phyloP scores from a whole-genome alignment of 176 grass and related monocot genomes.

The Zoysia japonica region DNA sequence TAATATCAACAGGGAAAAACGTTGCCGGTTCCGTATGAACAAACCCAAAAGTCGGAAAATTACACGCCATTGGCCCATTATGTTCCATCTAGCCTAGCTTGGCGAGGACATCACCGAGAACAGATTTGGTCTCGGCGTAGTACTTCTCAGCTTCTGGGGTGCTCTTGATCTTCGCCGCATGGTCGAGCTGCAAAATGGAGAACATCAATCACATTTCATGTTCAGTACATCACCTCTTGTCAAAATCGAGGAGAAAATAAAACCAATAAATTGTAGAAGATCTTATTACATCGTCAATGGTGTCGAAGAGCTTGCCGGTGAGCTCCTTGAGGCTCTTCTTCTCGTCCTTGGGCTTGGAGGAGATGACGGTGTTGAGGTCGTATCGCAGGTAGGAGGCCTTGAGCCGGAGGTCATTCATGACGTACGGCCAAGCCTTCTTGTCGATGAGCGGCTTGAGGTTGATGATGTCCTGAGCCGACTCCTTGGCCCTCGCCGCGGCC shows the following conservation, averaged over 20 bases:
- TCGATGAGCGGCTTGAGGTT: conserved; percentile 84
- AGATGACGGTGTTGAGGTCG: conserved; percentile 85
- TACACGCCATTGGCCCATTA: conserved; percentile 37
- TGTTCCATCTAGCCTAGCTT: conserved; percentile 66
- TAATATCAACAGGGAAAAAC: conserved; percentile 55
- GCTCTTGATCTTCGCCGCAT: conserved; percentile 98
- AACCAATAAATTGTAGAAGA: not conserved
- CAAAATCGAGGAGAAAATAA: not conserved
- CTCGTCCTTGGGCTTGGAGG: conserved; percentile 86
- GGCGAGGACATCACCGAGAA: conserved; percentile 65
- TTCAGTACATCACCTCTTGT: conserved; percentile 14
- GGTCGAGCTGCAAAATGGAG: conserved; percentile 68
- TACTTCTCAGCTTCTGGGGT: conserved; percentile 69
- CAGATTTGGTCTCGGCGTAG: conserved; percentile 58
- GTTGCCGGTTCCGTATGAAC: conserved; percentile 61
- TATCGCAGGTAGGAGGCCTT: conserved; percentile 70
- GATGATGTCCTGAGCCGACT: conserved; percentile 85
- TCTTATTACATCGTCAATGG: conserved; percentile 62
- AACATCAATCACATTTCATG: not conserved
- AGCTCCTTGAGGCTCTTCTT: conserved; percentile 83
- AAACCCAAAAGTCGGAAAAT: conserved; percentile 51
- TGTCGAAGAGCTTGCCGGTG: conserved; percentile 67
- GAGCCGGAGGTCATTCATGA: conserved; percentile 86
- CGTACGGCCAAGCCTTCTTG: conserved; percentile 92
- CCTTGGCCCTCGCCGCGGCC: conserved; percentile 69